A percentile compares a stretch with the other conserved stretches of the same genome.
Conservation (phyloP, 768 basidiomycete genomes). For the Lactifluus subvellereus region DNA sequence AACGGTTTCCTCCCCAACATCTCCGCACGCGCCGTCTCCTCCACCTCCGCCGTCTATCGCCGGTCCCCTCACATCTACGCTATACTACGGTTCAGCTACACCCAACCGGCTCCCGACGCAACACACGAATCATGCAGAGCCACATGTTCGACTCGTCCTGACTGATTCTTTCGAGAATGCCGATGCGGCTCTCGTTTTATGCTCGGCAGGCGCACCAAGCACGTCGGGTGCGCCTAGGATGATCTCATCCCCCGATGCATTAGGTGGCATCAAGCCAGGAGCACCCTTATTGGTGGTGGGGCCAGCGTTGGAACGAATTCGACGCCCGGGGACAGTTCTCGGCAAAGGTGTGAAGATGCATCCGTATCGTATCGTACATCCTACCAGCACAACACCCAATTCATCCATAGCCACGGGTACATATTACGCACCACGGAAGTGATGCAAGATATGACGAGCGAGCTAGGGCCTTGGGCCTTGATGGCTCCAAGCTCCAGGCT, state of each 20-base stretch:
- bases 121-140: slow-evolving; percentile 6
- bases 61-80: slow-evolving; percentile 12
- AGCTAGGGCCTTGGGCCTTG: slow-evolving; percentile 3
- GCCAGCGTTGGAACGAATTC: slow-evolving; percentile 41
- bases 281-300: slow-evolving; percentile 46
- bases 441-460: not conserved
- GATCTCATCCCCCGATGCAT: slow-evolving; percentile 20
- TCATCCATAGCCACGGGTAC: not conserved
- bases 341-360: slow-evolving; percentile 46
- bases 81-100: slow-evolving; percentile 14
- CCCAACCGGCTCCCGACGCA: not conserved
- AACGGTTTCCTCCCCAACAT: slow-evolving; percentile 24
- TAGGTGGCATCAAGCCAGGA: slow-evolving; percentile 20
- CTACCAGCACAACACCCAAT: not conserved
- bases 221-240: slow-evolving; percentile 22
- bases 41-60: slow-evolving; percentile 20
- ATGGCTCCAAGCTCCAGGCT: slow-evolving; percentile 7
- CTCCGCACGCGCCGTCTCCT: slow-evolving; percentile 12
- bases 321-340: slow-evolving; percentile 38
- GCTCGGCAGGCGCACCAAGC: slow-evolving; percentile 30
- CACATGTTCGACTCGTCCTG: slow-evolving; percentile 25
- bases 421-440: slow-evolving; percentile 10
- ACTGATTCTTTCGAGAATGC: slow-evolving; percentile 39
- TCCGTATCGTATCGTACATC: slow-evolving; percentile 46
- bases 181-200: slow-evolving; percentile 46